phyloP scores from a whole-genome alignment of 352 stramenopile species.

The Phytopythium oedochilum region DNA sequence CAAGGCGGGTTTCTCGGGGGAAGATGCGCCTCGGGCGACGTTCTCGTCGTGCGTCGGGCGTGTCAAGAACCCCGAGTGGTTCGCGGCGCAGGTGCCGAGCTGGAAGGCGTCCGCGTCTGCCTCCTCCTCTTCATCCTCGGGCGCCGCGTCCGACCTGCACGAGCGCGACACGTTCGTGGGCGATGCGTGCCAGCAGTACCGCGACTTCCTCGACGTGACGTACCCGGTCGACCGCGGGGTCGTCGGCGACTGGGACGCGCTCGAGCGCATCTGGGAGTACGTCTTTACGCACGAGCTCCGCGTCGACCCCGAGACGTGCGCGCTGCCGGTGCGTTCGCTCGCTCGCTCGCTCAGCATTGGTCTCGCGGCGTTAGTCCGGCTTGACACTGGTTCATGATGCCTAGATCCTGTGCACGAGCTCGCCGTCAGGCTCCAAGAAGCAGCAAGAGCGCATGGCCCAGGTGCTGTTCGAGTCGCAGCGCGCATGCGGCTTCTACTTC shows the following conservation, averaged over 20 bases:
- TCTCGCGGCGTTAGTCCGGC: too few relatives aligned
- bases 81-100: conserved; percentile 49
- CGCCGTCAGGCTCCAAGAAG: conserved; percentile 43
- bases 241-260: conserved; percentile 79
- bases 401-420: conserved; percentile 68
- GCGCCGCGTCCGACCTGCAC: conserved; percentile 28
- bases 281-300: conserved; percentile 75
- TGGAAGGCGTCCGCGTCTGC: conserved; percentile 27
- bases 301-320: conserved; percentile 68
- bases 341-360: not conserved
- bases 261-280: conserved; percentile 86
- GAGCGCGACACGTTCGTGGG: conserved; percentile 74
- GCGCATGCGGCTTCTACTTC: conserved; percentile 79
- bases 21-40: conserved; percentile 77
- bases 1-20: conserved; percentile 82
- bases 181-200: conserved; percentile 54
- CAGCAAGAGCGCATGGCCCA: conserved; percentile 80
- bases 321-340: conserved; percentile 33
- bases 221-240: conserved; percentile 76
- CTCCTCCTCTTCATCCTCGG: not conserved
- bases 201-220: conserved; percentile 60
- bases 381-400: too few relatives aligned
- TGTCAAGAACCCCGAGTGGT: conserved; percentile 81
- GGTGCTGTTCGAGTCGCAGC: conserved; percentile 85
- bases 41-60: conserved; percentile 64